Evolutionary conservation across 768 basidiomycete species (phyloP), one percentile per base, ranked within the genome.

Genomic region (Amanita exitialis): DNA sequence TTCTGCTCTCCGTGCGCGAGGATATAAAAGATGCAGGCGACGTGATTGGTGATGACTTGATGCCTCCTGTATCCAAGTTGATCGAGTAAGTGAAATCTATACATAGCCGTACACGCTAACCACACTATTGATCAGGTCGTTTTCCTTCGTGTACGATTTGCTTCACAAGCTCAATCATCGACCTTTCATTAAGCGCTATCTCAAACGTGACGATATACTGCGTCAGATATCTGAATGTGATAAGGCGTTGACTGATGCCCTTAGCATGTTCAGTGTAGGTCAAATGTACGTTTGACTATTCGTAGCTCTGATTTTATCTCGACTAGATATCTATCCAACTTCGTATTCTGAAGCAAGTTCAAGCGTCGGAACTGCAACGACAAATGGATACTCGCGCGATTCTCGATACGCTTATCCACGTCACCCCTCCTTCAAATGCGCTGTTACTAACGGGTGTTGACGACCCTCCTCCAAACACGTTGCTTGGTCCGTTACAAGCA

Each of bases 171-270:
- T 79, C 48, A 64, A 69, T 10, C 64, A 70, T 36, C 64, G 79
- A 4, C 77, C 82, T 0, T 84, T 83, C 64, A 60, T 85, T 56
- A 80, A 81, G 62, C 71, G 80, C 6, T 85, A 81, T 59, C 66
- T 83, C 39, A 76, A 75, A 57, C 72, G 76, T 32, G 78, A 79
- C 27, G 84, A 86, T 53, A 78, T 79, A 23, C 59, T 68, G 15
- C 62, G 67, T 4, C 72, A 74, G 28, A 57, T 62, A 21, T 30
- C 45, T 28, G 54, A 49, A 13, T 62, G 61, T 23, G 57, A 62
- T 47, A 56, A 53, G 13, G 51, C 50, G 2, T 39, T 62, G 12
- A 44, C 52, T 12, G 57, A 58, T 35, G 77, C 78, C 2, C 57
- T 82, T 35, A 61, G 63, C 30, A 69, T 79, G 64, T 82, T 83